phyloP scores from a whole-genome alignment of 2,329 filamentous ascomycete genomes.

The Dendryphion nanum region DNA sequence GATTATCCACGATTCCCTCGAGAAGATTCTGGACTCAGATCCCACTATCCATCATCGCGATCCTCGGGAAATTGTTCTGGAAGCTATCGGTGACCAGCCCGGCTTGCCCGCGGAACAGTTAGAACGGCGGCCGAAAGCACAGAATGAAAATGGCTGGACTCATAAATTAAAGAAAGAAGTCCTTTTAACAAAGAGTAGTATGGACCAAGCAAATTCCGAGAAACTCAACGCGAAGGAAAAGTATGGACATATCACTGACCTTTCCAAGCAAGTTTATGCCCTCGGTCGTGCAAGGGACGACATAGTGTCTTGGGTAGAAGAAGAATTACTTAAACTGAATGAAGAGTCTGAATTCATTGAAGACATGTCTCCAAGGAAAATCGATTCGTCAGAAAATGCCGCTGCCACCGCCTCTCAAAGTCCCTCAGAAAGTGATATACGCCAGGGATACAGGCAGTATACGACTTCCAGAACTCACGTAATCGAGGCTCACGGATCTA shows the following conservation, averaged over 20 bases:
- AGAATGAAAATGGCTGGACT: constrained; percentile 23
- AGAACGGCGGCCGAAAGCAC: constrained; percentile 18
- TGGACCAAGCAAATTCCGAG: constrained; percentile 30
- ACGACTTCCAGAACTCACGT: constrained; percentile 20
- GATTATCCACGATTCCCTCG: constrained; percentile 47
- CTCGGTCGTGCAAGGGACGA: constrained; percentile 49
- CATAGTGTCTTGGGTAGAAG: constrained; percentile 52
- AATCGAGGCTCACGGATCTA: constrained; percentile 18
- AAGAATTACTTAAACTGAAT: constrained; percentile 45
- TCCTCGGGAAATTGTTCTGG: constrained; percentile 23
- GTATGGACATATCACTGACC: constrained; percentile 3
- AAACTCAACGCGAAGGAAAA: constrained; percentile 14
- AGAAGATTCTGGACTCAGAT: constrained; percentile 35
- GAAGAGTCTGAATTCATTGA: constrained; percentile 37
- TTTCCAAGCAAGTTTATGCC: constrained; percentile 36
- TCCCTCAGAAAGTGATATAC: no score
- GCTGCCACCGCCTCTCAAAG: no score
- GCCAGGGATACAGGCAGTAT: constrained; percentile 21
- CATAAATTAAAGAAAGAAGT: constrained; percentile 42
- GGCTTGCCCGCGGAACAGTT: constrained; percentile 34
- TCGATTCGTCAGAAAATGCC: no score
- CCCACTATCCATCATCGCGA: constrained; percentile 29
- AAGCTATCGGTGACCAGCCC: constrained; percentile 36
- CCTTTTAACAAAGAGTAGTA: constrained; percentile 29
- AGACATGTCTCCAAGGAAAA: constrained; percentile 33